Evolutionary conservation across 2,329 filamentous ascomycete species (phyloP), one percentile per base, ranked within the genome.

Genomic region (Fusarium sp.): DNA sequence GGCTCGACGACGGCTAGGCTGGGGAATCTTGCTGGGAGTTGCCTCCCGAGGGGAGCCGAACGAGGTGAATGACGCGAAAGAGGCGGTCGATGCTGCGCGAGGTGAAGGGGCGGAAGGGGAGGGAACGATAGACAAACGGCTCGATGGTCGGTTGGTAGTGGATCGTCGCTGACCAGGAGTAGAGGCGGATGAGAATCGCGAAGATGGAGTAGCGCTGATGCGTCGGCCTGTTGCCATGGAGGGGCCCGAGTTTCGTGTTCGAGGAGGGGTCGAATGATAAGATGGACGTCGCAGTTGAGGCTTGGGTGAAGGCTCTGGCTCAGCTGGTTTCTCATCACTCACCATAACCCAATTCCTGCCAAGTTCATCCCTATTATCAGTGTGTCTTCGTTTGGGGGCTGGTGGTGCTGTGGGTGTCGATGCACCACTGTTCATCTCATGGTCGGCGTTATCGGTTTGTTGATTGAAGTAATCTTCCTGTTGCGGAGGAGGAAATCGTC

Each of bases 341-440:
- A 94, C 88, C 68, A 94, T 84, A 29, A 94, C 90, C 92, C 92
- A 94, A 79, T 90, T 92, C 59, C 85, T 87, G 30, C 87, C 84
- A 8, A 92, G 81, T 45, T 91, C 88, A 67, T 89, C 86, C 20
- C 83, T 81, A 3, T 82, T 77, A 56, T 82, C 80, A n/a, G 86
- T 83, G 64, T 89, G 87, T 45, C 87, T 82, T 44, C 87, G 82
- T 75, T 89, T 89, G 3, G 84, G 80, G 2, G 85, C 81, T 6
- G 84, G 85, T 6, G 84, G 85, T 27, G 78, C 74, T 5, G 82
- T 81, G 4, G 84, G 82, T 11, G 84, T 85, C 3, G 83, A 79
- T n/a, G 77, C 71, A 32, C 79, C 71, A 68, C 77, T 78, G 20
- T 73, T 22, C 76, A 79, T 51, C 8, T 76, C 77, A 16, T 80